Evolutionary conservation across 78 protist species (phyloP).

Genomic region (Dictyostelium citrinum): DNA sequence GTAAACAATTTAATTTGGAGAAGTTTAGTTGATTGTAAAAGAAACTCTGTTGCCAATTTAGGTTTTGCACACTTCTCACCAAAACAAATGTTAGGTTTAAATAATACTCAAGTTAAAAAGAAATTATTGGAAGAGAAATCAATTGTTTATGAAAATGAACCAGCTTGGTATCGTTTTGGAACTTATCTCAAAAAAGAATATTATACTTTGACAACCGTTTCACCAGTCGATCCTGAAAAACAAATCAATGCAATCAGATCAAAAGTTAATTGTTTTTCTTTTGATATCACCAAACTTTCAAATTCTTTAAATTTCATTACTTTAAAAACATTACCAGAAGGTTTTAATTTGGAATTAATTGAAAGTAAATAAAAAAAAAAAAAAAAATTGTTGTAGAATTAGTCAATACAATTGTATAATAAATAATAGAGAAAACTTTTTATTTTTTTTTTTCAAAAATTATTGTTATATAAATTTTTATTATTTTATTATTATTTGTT

Average conservation of each 20-base stretch:
- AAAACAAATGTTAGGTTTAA: not conserved
- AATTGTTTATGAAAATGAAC: conserved; percentile 37
- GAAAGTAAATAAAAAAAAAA: not conserved
- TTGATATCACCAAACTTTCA: not conserved
- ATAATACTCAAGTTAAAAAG: not conserved
- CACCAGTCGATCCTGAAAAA: not conserved
- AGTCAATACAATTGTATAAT: too few species aligned
- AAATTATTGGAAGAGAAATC: not conserved
- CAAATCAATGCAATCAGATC: not conserved
- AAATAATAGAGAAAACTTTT: too few species aligned
- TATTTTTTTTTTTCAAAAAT: too few species aligned
- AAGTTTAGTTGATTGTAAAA: conserved; percentile 46
- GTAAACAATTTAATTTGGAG: conserved; percentile 62
- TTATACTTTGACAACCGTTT: not conserved
- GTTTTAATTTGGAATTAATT: not conserved
- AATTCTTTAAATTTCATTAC: not conserved
- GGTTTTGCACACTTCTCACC: conserved; percentile 59
- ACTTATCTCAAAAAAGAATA: conserved; percentile 31
- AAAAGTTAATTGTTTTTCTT: not conserved
- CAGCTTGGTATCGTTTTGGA: conserved; percentile 56
- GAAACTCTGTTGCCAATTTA: conserved; percentile 30
- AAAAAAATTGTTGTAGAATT: too few species aligned
- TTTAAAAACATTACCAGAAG: conserved; percentile 22
- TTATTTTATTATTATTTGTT: not conserved
- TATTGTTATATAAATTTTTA: too few species aligned